Base-by-base conservation (phyloP, 225 moss, liverwort and hornwort genomes). In the Bryum argenteum region DNA sequence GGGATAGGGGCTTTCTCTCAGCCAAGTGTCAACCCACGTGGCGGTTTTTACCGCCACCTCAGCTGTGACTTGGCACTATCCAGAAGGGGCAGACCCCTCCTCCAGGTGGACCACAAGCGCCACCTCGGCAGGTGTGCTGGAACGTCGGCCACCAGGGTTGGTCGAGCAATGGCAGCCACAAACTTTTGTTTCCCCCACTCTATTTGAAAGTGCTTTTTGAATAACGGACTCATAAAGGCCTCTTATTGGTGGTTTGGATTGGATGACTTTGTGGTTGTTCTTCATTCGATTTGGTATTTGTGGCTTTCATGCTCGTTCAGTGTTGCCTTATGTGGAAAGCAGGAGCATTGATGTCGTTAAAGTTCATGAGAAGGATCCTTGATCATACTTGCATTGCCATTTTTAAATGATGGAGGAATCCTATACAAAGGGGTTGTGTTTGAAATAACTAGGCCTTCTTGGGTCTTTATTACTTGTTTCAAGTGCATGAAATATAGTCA, bases 41-140 rank as follows among this genome's bases (percentile, higher is more conserved):
- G 73, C 66, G 42, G 18, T 26, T n/a, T 39, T 20, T 3, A 19
- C 54, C 71, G 70, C 83, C 83, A 83, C 70, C 70, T 77, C 73
- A 61, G 59, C 60, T 61, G 70, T 73, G 76, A 80, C 59, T 23
- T 73, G 77, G 83, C 72, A 69, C 2, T 20, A 22, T 24, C 53
- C 41, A 16, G 24, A 5, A 43, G 1, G 50, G 43, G 69, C 59
- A 1, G 48, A 19, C 2, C 9, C 15, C 41, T n/a, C 50, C 20
- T 78, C 71, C 67, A 67, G 56, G 58, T 71, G 37, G 58, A 24
- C 26, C 71, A 67, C 52, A 14, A 48, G 53, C 39, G 75, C 72
- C 75, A 82, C 64, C 68, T 79, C 48, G 23, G 76, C 76, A 42
- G 44, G 5, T 69, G 64, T 76, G 72, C 67, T 63, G 28, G 63